A percentile compares a stretch with the other conserved stretches of the same genome.
These are phyloP conservation scores for Tylopilus rubrobrunneus DNA, from an alignment of 768 basidiomycete genomes.

Conservation along the genomic window DNA sequence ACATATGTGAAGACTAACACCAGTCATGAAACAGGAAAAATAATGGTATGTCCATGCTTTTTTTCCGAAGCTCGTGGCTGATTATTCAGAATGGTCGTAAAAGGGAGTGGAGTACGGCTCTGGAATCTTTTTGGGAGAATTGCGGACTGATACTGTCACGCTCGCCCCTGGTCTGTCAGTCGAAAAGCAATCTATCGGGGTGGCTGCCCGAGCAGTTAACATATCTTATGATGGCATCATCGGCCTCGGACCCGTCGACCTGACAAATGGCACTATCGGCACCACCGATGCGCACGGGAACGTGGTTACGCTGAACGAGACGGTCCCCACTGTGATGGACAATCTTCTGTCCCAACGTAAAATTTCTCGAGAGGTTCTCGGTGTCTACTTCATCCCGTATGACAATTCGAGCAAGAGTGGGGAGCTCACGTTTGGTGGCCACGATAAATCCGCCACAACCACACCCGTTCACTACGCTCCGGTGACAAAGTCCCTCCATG, in stretches of 20 bases:
- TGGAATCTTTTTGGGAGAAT: background rate
- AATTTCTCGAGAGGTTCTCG: constrained; percentile 27
- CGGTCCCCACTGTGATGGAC: constrained; percentile 34
- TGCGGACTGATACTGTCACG: background rate
- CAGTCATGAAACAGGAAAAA: constrained; percentile 19
- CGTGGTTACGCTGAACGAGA: background rate
- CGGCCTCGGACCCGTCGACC: background rate
- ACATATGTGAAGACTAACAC: constrained; percentile 25
- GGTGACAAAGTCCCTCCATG: constrained; percentile 22
- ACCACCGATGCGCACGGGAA: constrained; percentile 14
- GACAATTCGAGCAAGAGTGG: constrained; percentile 9
- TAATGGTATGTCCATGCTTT: background rate
- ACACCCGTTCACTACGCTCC: constrained; percentile 17
- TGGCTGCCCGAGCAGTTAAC: constrained; percentile 12
- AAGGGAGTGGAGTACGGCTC: background rate
- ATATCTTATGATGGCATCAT: constrained; percentile 3
- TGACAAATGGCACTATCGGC: constrained; percentile 21
- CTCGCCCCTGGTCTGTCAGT: background rate
- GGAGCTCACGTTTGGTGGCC: constrained; percentile 27
- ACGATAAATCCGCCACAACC: constrained; percentile 9
- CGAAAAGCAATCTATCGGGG: background rate
- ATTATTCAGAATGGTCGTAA: no score
- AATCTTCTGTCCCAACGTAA: constrained; percentile 27
- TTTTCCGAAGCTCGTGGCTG: background rate
- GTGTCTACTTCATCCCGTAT: constrained; percentile 29